phyloP scores from a whole-genome alignment of 257 asterid species.

The Gentiana straminea region DNA sequence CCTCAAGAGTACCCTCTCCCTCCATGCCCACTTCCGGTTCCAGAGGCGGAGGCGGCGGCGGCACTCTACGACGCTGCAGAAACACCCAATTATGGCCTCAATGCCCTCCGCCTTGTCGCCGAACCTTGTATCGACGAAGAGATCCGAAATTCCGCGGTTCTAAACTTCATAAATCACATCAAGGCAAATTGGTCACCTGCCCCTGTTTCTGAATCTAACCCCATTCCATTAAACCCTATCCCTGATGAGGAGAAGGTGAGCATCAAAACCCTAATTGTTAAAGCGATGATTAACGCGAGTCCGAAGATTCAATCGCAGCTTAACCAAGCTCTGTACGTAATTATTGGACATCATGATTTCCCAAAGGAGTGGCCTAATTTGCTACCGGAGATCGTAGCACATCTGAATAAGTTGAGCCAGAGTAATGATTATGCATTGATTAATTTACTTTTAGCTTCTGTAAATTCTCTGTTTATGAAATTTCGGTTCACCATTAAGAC shows the following conservation, averaged over 20 bases:
- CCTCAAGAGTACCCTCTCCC: conserved; percentile 59
- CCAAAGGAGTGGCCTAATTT: conserved; percentile 64
- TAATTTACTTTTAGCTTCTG: conserved; percentile 66
- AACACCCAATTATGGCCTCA: conserved; percentile 42
- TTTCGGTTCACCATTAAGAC: conserved; percentile 64
- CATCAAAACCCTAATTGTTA: too few relatives aligned
- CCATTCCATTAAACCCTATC: too few relatives aligned
- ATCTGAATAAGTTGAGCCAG: conserved; percentile 44
- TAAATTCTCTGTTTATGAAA: conserved; percentile 65
- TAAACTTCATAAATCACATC: conserved; percentile 19
- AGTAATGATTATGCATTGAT: conserved; percentile 67
- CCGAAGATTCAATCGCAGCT: conserved; percentile 74
- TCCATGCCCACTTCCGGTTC: conserved; percentile 66
- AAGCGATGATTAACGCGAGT: conserved; percentile 11
- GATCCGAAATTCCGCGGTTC: conserved; percentile 61
- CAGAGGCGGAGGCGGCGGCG: conserved; percentile 30
- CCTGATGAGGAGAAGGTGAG: too few relatives aligned
- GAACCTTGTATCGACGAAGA: conserved; percentile 70
- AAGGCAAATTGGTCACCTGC: conserved; percentile 51
- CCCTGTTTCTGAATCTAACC: too few relatives aligned
- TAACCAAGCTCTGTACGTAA: conserved; percentile 62
- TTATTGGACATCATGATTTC: conserved; percentile 72
- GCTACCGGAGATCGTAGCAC: conserved; percentile 68
- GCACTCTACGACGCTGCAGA: conserved; percentile 41
- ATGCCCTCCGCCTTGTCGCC: conserved; percentile 26